These are phyloP conservation scores for Cyphellophora attinorum DNA, from an alignment of 2,329 filamentous ascomycete species.

Conservation along the genomic window DNA sequence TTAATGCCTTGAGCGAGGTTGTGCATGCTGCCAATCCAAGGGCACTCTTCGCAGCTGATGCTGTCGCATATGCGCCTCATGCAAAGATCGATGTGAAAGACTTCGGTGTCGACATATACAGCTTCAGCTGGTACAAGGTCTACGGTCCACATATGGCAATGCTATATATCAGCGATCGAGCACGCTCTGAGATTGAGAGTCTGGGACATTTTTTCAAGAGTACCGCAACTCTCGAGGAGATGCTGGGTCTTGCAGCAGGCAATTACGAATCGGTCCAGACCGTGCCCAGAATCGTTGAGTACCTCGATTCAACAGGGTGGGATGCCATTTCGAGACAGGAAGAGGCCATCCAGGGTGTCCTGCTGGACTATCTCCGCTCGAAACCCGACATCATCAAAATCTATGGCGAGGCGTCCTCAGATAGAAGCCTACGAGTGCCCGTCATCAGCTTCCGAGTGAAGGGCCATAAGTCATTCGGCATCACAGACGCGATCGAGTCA, in stretches of 20 bases:
- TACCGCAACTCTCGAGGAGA: conserved; percentile 49
- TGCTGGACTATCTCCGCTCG: conserved; percentile 50
- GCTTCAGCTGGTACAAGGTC: conserved; percentile 77
- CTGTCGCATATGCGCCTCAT: conserved; percentile 68
- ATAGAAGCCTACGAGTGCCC: conserved; percentile 45
- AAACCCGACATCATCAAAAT: conserved; percentile 45
- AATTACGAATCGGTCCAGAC: conserved; percentile 61
- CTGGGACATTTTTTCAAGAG: conserved; percentile 61
- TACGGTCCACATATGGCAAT: conserved; percentile 67
- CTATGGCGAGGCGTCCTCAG: conserved; percentile 45
- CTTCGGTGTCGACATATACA: conserved; percentile 64
- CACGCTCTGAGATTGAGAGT: conserved; percentile 47
- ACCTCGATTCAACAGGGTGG: conserved; percentile 46
- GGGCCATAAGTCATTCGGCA: conserved; percentile 42
- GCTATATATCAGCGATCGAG: conserved; percentile 53
- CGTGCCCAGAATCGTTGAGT: conserved; percentile 52
- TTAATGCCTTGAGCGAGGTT: conserved; percentile 25
- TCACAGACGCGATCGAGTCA: conserved; percentile 51
- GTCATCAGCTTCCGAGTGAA: conserved; percentile 59
- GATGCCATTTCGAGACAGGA: conserved; percentile 49
- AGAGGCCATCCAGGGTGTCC: conserved; percentile 44
- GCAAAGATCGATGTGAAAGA: conserved; percentile 57
- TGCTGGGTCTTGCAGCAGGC: conserved; percentile 57
- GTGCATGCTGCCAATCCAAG: conserved; percentile 35
- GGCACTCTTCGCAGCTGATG: conserved; percentile 63